Evolutionary conservation across 1,284 basidiomycete species (phyloP), one percentile per base, ranked within the genome.

Genomic region (Phaffia rhodozyma): DNA sequence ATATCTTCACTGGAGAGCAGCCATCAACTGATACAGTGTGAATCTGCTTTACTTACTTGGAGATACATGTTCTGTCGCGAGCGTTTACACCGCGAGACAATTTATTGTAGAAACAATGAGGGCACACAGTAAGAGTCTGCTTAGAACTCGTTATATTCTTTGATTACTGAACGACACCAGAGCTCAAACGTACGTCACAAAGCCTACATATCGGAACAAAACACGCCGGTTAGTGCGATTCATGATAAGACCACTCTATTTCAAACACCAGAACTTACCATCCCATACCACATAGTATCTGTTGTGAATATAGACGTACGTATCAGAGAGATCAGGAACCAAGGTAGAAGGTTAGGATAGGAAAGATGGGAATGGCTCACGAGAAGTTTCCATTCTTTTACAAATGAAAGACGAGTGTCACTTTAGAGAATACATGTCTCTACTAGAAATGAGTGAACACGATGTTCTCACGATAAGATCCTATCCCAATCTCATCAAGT

Each of bases 401-500:
- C 20, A 23, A 11, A 38, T 2, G 1, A 1, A 53, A 11, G 20
- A 87, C 71, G 90, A 91, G 65, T 81, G 83, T 55, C 83, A 49
- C 47, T 60, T 58, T 32, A 55, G 9, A 32, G 32, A 57, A 55
- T 5, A 29, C 47, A 47, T 69, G 60, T 57, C 64, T 68, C 43
- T 68, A 68, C 25, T 23, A 27, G 18, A n/a, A 55, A 66, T 7
- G 18, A 49, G 16, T 29, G 25, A 55, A n/a, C 29, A 71, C 74
- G 70, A 74, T 49, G 68, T 82, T 90, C 91, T 85, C 93, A 91
- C 38, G 91, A 90, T 70, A 93, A 88, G 52, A 83, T 82, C 86
- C 87, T 87, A 89, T 89, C 53, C 89, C 89, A 70, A 91, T 88
- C 30, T 83, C 80, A 71, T 90, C 87, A 74, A 91, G 89, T 1